These are phyloP conservation scores for Auriculariales sp. DNA, from an alignment of 768 basidiomycete species.

Conservation along the genomic window DNA sequence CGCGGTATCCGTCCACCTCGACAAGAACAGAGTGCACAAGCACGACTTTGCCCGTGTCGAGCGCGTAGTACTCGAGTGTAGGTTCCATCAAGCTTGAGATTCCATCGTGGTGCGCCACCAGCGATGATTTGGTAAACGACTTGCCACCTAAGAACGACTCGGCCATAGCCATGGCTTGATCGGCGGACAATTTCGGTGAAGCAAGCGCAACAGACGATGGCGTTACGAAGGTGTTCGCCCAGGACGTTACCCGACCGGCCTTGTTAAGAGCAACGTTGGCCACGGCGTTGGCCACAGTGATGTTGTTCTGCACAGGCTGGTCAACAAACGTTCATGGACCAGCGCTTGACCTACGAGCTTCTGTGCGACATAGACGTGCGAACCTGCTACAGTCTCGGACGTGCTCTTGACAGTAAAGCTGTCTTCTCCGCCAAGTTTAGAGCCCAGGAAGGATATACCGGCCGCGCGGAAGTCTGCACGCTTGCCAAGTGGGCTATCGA, in stretches of 20 bases:
- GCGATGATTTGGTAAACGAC: neutral
- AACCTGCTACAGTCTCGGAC: neutral
- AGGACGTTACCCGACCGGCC: constrained; percentile 4
- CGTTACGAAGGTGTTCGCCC: constrained; percentile 1
- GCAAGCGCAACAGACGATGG: neutral
- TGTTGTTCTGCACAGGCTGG: neutral
- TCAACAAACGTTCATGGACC: neutral
- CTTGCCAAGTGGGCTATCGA: neutral
- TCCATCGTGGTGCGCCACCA: neutral
- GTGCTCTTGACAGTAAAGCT: neutral
- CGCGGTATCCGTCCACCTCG: constrained; percentile 22
- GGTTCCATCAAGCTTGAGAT: constrained; percentile 21
- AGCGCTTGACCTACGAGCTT: constrained; percentile 4
- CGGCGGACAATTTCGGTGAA: neutral
- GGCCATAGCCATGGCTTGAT: neutral
- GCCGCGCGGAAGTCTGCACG: neutral
- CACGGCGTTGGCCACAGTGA: constrained; percentile 4
- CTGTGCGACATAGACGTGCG: constrained; percentile 7
- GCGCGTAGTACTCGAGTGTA: constrained; percentile 26
- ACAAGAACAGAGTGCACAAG: constrained; percentile 29
- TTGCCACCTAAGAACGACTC: neutral
- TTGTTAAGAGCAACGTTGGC: constrained; percentile 4
- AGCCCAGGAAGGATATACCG: constrained; percentile 2
- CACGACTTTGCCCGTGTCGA: constrained; percentile 21
- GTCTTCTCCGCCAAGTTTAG: constrained; percentile 4